Conservation (phyloP, 306 rosid species). For the Prunus padus region DNA sequence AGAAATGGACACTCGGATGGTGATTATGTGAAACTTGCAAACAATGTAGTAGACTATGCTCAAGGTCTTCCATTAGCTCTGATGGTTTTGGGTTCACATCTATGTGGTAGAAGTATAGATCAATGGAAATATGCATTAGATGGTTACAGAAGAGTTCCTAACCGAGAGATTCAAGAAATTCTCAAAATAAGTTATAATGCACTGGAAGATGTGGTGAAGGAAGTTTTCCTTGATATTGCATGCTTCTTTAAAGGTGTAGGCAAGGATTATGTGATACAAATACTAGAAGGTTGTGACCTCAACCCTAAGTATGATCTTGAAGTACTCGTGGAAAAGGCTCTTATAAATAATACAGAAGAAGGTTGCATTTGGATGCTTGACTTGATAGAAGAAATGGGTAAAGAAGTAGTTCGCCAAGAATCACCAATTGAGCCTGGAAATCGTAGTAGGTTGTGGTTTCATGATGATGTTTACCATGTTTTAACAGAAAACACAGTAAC, state of each 20-base stretch:
- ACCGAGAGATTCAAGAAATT: conserved; percentile 31
- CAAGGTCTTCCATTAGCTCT: conserved; percentile 32
- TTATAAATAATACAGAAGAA: conserved; percentile 3
- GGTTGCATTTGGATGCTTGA: conserved; percentile 34
- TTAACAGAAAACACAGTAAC: too few relatives aligned
- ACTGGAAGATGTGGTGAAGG: conserved; percentile 18
- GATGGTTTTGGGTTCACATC: neutral
- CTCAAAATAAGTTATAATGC: conserved; percentile 37
- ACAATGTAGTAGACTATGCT: too few relatives aligned
- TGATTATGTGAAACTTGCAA: too few relatives aligned
- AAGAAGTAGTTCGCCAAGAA: conserved; percentile 24
- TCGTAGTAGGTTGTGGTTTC: too few relatives aligned
- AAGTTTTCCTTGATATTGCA: conserved; percentile 38
- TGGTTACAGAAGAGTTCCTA: conserved; percentile 29
- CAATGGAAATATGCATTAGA: conserved; percentile 36
- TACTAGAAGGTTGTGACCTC: too few relatives aligned
- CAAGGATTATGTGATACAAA: conserved; percentile 18
- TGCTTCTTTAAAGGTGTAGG: conserved; percentile 26
- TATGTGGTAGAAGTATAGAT: conserved; percentile 17
- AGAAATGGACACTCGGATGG: too few relatives aligned
- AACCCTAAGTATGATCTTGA: too few relatives aligned
- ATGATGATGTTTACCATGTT: too few relatives aligned
- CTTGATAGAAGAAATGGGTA: conserved; percentile 40
- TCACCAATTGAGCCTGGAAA: too few relatives aligned
- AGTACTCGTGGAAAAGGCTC: too few relatives aligned